Base-by-base conservation (phyloP, 164 flowering plant genomes). In the Echeveria elegans region DNA sequence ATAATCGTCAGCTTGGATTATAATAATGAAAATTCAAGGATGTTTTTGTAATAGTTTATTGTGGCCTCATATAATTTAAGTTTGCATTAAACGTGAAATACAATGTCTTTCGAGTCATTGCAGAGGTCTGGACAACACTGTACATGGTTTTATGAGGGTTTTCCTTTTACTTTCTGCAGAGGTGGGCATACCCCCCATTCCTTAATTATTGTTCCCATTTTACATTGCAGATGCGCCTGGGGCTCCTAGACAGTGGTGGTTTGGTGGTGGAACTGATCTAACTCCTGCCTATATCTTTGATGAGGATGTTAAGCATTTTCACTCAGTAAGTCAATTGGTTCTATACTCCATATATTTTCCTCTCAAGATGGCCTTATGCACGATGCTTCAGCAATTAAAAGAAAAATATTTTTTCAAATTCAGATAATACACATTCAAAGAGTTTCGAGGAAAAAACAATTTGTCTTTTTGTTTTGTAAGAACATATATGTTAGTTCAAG, bases 211-310 rank as follows among this genome's bases (percentile, higher is more conserved):
- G 56, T 71, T 34, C 67, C 24, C 45, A n/a, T n/a, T n/a, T 34
- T 34, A 7, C 37, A 7, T 58, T 75, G 75, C 81, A 95, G 99
- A 92, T 86, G 77, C 82, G 70, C 85, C 94, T 62, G 99, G 99
- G 73, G 97, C 97, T 72, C 99, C 99, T 26, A 79, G 88, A 70
- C 88, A 87, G 45, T 95, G 99, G 99, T 95, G 99, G 97, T 95
- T 95, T 83, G 99, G 99, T 64, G 99, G 99, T 34, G 97, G 99
- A 58, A 95, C 99, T 45, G 99, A 92, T 79, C 81, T 95, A 69
- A 95, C 97, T 60, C 97, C 97, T 74, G 80, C 99, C 56, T 92
- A 95, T 77, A 81, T 95, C 59, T 87, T 87, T 79, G 96, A 88
- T 74, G 97, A 95, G 69, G 99, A 95, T 81, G 99, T 95, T 64